Base-by-base conservation (phyloP, 495 filamentous ascomycete genomes). In the Pyronema domesticum region DNA sequence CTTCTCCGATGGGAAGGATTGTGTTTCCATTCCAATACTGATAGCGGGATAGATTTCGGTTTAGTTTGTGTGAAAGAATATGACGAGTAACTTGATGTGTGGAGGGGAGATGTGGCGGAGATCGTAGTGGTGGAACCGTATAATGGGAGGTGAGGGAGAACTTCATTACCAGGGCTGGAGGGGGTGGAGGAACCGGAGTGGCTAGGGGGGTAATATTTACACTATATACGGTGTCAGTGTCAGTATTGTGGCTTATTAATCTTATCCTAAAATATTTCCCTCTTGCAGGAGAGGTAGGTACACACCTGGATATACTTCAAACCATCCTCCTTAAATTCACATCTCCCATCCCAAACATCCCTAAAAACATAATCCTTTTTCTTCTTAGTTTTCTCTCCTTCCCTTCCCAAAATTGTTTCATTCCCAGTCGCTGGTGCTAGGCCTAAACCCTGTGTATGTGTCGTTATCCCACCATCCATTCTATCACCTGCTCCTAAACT, bases 291-390 rank as follows among this genome's bases (percentile, higher is more conserved):
- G n/a, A n/a, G n/a, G n/a, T n/a, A n/a, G n/a, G n/a, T n/a, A n/a
- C n/a, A n/a, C n/a, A 30, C 23, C 5, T 30, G 23, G 23, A 30
- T 30, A 30, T 30, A 30, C 23, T 30, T 30, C 10, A 18, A 56
- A 6, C 52, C 56, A 30, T 62, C 63, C 15, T 65, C 62, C 43
- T 65, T 61, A 39, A 65, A 65, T 34, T 61, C 59, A 49, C 62
- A 65, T 37, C 23, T 61, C 7, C 62, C 62, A 0, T 49, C 51
- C 63, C 63, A 65, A 5, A 60, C 39, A 0, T 43, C 50, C 18
- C 59, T 59, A 33, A 65, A 65, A 8, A 61, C 58, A 42, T 65
- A 65, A 6, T 61, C 63, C 7, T 53, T 54, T 37, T 64, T 65
- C 37, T 62, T 62, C 1, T 44, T 55, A 5, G 23, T 30, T 30